A percentile compares a stretch with the other conserved stretches of the same genome.
These are phyloP conservation scores for Colletotrichum shisoi DNA, from an alignment of 2,329 filamentous ascomycete species.

Conservation along the genomic window DNA sequence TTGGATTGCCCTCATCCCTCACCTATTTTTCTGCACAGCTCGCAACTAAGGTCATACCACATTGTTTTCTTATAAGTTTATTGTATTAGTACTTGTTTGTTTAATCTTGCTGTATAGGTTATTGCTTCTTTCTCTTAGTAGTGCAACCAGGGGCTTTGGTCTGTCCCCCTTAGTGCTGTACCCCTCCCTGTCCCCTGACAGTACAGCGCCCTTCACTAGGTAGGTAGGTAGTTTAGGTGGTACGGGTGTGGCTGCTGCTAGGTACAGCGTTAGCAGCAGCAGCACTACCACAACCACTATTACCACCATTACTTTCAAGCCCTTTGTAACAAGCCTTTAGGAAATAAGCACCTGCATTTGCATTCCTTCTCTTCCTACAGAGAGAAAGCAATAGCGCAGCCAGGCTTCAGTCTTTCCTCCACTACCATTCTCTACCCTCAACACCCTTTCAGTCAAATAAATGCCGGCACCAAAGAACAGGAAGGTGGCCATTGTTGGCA, in stretches of 20 bases:
- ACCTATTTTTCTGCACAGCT: neutral
- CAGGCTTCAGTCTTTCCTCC: neutral
- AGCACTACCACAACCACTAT: neutral
- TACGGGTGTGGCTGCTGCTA: no score
- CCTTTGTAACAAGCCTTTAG: slow-evolving; percentile 2
- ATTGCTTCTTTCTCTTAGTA: no score
- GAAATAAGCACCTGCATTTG: neutral
- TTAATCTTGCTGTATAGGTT: no score
- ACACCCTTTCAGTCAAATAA: slow-evolving; percentile 31
- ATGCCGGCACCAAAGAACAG: slow-evolving; percentile 84
- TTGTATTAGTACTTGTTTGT: neutral
- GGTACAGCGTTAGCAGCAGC: neutral
- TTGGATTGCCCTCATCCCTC: neutral
- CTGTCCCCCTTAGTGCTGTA: neutral
- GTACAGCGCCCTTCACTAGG: neutral
- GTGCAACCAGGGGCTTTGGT: neutral
- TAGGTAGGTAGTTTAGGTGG: no score
- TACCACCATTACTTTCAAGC: neutral
- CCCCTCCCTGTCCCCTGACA: neutral
- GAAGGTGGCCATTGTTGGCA: slow-evolving; percentile 95
- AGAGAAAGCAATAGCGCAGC: neutral
- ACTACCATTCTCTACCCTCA: slow-evolving; percentile 4
- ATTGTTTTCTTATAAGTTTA: neutral
- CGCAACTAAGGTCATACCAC: neutral
- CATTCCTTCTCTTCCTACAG: neutral